Evolutionary conservation across 495 filamentous ascomycete species (phyloP).

Genomic region (Aspergillus coremiiformis): DNA sequence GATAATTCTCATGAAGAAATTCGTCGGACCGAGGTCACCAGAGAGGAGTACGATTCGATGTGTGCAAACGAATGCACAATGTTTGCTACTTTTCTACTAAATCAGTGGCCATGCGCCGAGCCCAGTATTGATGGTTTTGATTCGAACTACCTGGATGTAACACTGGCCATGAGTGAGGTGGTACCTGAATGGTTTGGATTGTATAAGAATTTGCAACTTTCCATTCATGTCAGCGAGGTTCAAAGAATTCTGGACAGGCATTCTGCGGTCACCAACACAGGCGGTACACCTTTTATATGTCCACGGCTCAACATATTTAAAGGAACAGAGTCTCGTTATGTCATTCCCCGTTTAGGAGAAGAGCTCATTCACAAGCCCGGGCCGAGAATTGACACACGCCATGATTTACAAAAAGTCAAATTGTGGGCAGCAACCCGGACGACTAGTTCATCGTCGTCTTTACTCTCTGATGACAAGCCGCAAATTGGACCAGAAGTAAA

Average conservation of each 20-base stretch:
- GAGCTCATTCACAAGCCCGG: constrained; percentile 11
- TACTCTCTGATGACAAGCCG: too few relatives aligned
- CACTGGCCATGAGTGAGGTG: constrained; percentile 30
- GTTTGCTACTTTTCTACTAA: constrained; percentile 24
- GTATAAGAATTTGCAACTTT: constrained; percentile 39
- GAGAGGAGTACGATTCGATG: constrained; percentile 18
- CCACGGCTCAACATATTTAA: neutral
- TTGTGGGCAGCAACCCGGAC: neutral
- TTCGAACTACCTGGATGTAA: constrained; percentile 23
- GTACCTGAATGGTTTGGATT: constrained; percentile 43
- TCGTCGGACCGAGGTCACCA: constrained; percentile 5
- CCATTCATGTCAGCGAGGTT: constrained; percentile 27
- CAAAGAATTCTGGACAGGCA: constrained; percentile 14
- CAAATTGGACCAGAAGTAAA: neutral
- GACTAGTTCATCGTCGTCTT: neutral
- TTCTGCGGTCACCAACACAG: neutral
- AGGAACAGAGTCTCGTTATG: neutral
- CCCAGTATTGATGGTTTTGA: constrained; percentile 17
- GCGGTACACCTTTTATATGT: neutral
- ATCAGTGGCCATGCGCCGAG: constrained; percentile 34
- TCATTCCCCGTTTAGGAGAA: constrained; percentile 2
- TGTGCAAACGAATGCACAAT: constrained; percentile 16
- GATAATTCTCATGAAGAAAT: neutral
- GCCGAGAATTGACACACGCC: constrained; percentile 4
- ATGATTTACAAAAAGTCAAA: neutral